Conservation (phyloP, 2,329 filamentous ascomycete species). For the Fusarium sp. region DNA sequence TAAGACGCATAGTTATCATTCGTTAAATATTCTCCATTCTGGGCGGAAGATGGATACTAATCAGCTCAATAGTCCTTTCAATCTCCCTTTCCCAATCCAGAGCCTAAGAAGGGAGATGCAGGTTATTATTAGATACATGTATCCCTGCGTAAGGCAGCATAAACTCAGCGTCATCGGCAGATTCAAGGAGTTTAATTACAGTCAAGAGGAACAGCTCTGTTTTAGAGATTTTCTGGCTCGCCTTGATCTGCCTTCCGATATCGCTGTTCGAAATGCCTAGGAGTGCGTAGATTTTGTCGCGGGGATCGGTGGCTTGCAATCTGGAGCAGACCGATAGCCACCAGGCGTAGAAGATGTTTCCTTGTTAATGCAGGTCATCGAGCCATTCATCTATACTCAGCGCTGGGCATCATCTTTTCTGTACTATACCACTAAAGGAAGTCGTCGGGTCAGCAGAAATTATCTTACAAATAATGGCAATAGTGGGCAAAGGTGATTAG, state of each 20-base stretch:
- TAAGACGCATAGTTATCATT: not conserved
- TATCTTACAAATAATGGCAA: no score
- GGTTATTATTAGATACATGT: not conserved
- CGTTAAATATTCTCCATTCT: not conserved
- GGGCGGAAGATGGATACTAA: not conserved
- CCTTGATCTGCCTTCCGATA: not conserved
- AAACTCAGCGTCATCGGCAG: not conserved
- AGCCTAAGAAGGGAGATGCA: not conserved
- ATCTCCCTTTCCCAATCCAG: not conserved
- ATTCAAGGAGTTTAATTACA: not conserved
- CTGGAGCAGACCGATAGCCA: not conserved
- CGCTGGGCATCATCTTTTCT: no score
- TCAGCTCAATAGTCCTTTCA: not conserved
- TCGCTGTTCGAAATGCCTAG: not conserved
- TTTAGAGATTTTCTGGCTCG: not conserved
- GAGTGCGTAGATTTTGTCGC: not conserved
- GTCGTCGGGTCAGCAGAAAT: no score
- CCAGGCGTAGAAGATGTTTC: no score
- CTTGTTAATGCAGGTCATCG: no score
- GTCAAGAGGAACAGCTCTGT: not conserved
- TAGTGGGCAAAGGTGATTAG: no score
- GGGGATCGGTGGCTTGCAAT: not conserved
- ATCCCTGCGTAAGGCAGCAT: not conserved
- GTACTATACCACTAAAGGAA: no score
- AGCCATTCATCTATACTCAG: no score